Evolutionary conservation across 169 alveolate genomes (phyloP), one percentile per base, ranked within the genome.

Genomic region (Plasmodium yoelii): DNA sequence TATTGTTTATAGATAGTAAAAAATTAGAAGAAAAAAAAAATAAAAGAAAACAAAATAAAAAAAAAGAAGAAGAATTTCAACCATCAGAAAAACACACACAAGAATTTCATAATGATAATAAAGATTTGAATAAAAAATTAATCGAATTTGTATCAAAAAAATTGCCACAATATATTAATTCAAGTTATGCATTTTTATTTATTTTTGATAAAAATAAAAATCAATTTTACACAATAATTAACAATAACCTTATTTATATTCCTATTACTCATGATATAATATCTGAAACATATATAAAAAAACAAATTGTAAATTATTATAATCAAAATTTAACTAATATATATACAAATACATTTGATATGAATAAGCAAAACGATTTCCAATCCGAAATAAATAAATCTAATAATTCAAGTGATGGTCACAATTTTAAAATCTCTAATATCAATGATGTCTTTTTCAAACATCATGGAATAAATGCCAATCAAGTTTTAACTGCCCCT

Each of bases 21-120:
- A 65, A 64, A 80, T 80, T 80, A 42, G 82, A 77, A 77, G 89
- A 80, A 80, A 80, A 67, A 65, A 80, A 77, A 77, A 77, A 77
- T 46, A 49, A 13, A 61, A 12, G 42, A 12, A 74, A 74, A 74
- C 63, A 75, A 75, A 75, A 75, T 63, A 75, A 75, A 63, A 51
- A 46, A 68, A 65, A 68, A 68, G 12, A 46, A 44, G 6, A 44
- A 1, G 22, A 19, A 34, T 5, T 34, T 0, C 39, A 28, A 28
- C 39, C 2, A 3, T 5, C 42, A 34, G 42, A 34, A 34, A 34
- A 34, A 34, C 42, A 34, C 0, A 34, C 42, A 34, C 42, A 34
- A 34, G 7, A 34, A 34, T 0, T 34, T 68, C 39, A 49, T 80
- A 64, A 65, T 51, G 39, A 51, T 34, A 26, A 19, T 8, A 3